phyloP scores from a whole-genome alignment of 2,329 filamentous ascomycete genomes.

The Diaporthe capsici region DNA sequence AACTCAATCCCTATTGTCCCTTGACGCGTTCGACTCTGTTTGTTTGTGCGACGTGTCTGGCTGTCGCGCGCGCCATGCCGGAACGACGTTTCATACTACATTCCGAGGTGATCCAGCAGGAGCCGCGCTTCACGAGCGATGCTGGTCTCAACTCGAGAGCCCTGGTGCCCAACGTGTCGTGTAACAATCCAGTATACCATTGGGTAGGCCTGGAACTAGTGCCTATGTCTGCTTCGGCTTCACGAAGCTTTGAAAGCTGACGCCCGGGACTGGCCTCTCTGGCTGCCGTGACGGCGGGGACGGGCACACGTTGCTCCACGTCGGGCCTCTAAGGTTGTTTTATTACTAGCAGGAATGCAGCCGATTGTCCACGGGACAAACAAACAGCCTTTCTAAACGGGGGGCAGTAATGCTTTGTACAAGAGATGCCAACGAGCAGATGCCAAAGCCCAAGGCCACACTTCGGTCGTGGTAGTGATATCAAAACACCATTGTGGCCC shows the following conservation, averaged over 20 bases:
- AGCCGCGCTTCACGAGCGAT: neutral
- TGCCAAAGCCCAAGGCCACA: neutral
- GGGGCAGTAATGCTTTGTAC: neutral
- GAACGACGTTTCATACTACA: neutral
- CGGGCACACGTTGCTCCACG: neutral
- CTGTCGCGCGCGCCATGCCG: neutral
- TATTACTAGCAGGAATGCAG: neutral
- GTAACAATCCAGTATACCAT: neutral
- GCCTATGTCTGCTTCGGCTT: too few species aligned
- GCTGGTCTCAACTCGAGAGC: neutral
- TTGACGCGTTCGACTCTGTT: neutral
- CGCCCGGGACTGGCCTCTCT: neutral
- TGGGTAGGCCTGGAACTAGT: too few species aligned
- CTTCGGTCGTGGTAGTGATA: neutral
- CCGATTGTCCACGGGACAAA: neutral
- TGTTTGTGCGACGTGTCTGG: neutral
- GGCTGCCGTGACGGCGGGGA: neutral
- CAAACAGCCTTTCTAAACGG: neutral
- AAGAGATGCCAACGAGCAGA: constrained; percentile 1
- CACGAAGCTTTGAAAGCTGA: neutral
- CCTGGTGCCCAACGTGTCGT: too few species aligned
- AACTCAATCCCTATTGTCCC: neutral
- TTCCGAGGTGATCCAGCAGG: neutral
- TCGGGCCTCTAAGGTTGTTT: neutral
- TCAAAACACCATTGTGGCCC: neutral